A percentile compares a stretch with the other conserved stretches of the same genome.
phyloP scores from a whole-genome alignment of 306 rosid genomes.

The Vachellia pachyceras region DNA sequence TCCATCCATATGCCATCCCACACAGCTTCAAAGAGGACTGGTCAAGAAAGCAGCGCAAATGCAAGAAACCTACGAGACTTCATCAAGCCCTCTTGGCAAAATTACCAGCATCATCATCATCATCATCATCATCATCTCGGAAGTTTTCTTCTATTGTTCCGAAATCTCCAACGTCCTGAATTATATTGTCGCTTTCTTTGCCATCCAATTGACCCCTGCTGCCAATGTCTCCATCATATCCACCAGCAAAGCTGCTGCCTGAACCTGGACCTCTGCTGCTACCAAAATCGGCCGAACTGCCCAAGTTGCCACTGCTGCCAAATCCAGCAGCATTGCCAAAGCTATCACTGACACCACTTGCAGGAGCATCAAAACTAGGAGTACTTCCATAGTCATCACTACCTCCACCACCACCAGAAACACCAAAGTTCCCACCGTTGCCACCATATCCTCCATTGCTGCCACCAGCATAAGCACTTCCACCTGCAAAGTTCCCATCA shows the following conservation, averaged over 20 bases:
- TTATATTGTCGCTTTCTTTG: slow-evolving; percentile 35
- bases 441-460: slow-evolving; percentile 44
- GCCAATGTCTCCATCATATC: slow-evolving; percentile 42
- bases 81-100: slow-evolving; percentile 82
- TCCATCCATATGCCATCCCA: slow-evolving; percentile 16
- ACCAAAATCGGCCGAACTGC: slow-evolving; percentile 25
- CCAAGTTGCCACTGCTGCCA: background rate
- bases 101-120: slow-evolving; percentile 44
- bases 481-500: slow-evolving; percentile 44
- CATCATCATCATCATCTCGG: slow-evolving; percentile 44
- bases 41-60: slow-evolving; percentile 32
- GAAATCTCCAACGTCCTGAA: slow-evolving; percentile 42
- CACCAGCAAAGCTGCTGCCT: slow-evolving; percentile 27
- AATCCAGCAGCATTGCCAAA: slow-evolving; percentile 28
- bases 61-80: slow-evolving; percentile 12
- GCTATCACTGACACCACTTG: slow-evolving; percentile 14
- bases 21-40: slow-evolving; percentile 18
- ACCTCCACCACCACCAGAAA: slow-evolving; percentile 38
- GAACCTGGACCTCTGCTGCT: slow-evolving; percentile 30
- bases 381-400: slow-evolving; percentile 38
- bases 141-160: slow-evolving; percentile 48
- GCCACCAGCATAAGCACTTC: slow-evolving; percentile 39
- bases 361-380: slow-evolving; percentile 34
- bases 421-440: slow-evolving; percentile 30
- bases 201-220: slow-evolving; percentile 43